Evolutionary conservation across 352 stramenopile species (phyloP), one percentile per base, ranked within the genome.

Genomic region (Phytopythium aichiense): DNA sequence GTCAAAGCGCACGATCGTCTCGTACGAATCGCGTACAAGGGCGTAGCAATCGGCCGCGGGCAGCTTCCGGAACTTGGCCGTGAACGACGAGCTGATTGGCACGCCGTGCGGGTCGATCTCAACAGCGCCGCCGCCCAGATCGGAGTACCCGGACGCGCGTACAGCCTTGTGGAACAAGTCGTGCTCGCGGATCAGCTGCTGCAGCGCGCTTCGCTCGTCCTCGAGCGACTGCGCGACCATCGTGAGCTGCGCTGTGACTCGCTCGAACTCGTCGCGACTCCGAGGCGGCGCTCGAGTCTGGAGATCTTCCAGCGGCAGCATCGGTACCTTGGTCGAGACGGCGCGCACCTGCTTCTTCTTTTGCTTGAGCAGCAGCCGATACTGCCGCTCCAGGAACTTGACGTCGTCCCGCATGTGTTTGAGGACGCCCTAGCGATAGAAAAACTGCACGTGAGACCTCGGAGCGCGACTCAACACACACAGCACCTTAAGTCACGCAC

Each of bases 1-100:
- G 25, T 79, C 71, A n/a, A 80, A 80, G 25, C 65, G 61, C 23
- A 63, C 67, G 40, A 88, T 84, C n/a, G 73, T 65, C 42, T 81
- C 70, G 56, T 83, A 83, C 35, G 74, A 81, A 51, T 90, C 77
- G 18, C 73, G 78, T 22, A 90, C 64, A 51, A 86, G 69, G n/a
- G 72, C 75, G 58, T 79, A 79, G 60, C 72, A 81, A 25, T 75
- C 72, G 4, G 62, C 64, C 1, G 57, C 37, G 0, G 68, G 66
- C 9, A 71, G 57, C 33, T 58, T 40, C 0, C 53, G 54, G 23
- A 77, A 72, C 20, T 53, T 52, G 33, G 69, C 66, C 2, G 35
- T 48, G 46, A 79, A 81, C 3, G 75, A 88, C 31, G 68, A 78
- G 30, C 68, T 78, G 15, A 46, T 33, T 7, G 69, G 70, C 7